Evolutionary conservation across 129 eudicot species (phyloP).

Genomic region (Deinandra increscens): DNA sequence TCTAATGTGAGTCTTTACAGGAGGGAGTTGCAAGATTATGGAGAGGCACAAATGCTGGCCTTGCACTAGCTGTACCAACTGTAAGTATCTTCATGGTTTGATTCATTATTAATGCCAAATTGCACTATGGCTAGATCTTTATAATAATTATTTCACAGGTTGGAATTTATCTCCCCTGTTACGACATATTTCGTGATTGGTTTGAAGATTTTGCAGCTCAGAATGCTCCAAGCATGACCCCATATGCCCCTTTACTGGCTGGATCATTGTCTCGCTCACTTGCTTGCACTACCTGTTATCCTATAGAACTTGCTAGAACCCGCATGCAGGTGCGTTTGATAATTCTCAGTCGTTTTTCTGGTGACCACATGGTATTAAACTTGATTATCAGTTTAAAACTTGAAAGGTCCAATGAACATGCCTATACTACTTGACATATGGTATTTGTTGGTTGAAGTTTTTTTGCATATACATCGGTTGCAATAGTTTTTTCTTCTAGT

Average conservation of each 20-base stretch:
- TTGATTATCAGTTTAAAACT: neutral
- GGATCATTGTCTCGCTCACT: constrained; percentile 89
- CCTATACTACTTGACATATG: neutral
- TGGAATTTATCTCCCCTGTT: constrained; percentile 90
- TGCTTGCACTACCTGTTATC: constrained; percentile 94
- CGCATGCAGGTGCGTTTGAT: constrained; percentile 84
- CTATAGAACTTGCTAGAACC: constrained; percentile 94
- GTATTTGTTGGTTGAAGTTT: neutral
- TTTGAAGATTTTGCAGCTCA: constrained; percentile 67
- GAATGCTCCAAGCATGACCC: constrained; percentile 71
- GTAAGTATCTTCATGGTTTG: constrained; percentile 39
- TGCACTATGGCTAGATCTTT: neutral
- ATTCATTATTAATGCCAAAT: neutral
- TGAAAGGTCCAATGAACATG: neutral
- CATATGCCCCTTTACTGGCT: constrained; percentile 81
- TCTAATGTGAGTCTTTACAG: constrained; percentile 36
- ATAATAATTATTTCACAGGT: constrained; percentile 38
- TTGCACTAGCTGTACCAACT: constrained; percentile 89
- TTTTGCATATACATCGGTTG: neutral
- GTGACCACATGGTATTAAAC: neutral
- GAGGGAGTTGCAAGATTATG: constrained; percentile 81
- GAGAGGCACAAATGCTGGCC: constrained; percentile 97
- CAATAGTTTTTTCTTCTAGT: neutral
- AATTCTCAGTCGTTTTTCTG: neutral
- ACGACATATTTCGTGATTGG: constrained; percentile 73